phyloP scores from a whole-genome alignment of 2,329 filamentous ascomycete genomes.

The Beauveria pseudobassiana region DNA sequence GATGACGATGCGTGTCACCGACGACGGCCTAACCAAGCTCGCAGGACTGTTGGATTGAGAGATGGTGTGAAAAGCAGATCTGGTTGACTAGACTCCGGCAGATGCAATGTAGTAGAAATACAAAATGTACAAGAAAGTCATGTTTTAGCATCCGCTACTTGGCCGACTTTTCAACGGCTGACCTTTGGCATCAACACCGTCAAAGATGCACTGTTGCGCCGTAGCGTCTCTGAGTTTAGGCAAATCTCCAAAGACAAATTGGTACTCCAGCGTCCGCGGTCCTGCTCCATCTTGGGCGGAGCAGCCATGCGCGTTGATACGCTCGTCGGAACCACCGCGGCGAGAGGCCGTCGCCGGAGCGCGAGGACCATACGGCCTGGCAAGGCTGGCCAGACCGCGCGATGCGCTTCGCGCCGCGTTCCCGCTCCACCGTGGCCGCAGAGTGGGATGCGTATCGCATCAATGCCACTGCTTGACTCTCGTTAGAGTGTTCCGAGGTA shows the following conservation, averaged over 20 bases:
- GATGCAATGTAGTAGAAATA: not conserved
- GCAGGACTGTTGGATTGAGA: constrained; percentile 33
- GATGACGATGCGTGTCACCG: constrained; percentile 69
- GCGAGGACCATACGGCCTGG: constrained; percentile 28
- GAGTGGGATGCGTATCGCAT: not conserved
- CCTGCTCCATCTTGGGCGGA: constrained; percentile 33
- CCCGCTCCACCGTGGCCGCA: constrained; percentile 1
- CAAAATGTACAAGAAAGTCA: not conserved
- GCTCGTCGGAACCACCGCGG: constrained; percentile 39
- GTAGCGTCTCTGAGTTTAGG: constrained; percentile 23
- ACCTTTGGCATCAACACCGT: constrained; percentile 32
- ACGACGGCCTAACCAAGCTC: constrained; percentile 54
- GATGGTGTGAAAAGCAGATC: not conserved
- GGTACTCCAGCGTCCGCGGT: constrained; percentile 23
- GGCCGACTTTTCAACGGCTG: not conserved
- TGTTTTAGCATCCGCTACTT: not conserved
- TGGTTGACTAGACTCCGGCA: not conserved
- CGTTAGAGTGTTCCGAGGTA: not conserved
- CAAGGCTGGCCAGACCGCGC: constrained; percentile 32
- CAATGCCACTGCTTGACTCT: not conserved
- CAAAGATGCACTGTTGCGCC: constrained; percentile 38
- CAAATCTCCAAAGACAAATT: constrained; percentile 39
- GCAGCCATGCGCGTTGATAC: constrained; percentile 38
- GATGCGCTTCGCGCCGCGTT: constrained; percentile 15
- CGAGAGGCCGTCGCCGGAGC: constrained; percentile 25